A percentile compares a stretch with the other conserved stretches of the same genome.
Conservation (phyloP, 2,329 filamentous ascomycete genomes). For the Alternaria tenuissima region DNA sequence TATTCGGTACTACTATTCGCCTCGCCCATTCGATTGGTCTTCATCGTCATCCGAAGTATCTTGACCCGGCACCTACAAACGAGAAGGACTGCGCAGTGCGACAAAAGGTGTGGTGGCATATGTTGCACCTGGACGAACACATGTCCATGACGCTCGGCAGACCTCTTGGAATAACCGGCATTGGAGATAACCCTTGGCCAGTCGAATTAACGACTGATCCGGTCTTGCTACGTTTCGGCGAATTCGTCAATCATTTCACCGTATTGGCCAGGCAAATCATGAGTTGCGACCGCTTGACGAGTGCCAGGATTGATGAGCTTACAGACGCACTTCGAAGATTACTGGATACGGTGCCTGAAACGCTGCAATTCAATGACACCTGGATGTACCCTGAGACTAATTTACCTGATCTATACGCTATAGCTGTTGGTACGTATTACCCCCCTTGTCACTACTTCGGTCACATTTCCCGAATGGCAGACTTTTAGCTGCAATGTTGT, state of each 20-base stretch:
- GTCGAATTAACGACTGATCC: constrained; percentile 56
- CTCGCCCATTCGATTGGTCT: constrained; percentile 60
- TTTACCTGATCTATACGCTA: constrained; percentile 55
- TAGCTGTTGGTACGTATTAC: constrained; percentile 53
- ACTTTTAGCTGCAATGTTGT: not conserved
- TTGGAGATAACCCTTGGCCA: constrained; percentile 59
- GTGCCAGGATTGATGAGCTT: constrained; percentile 57
- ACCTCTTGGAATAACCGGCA: constrained; percentile 59
- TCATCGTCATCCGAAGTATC: constrained; percentile 58
- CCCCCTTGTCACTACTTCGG: not conserved
- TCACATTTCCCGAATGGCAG: not conserved
- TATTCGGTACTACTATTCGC: constrained; percentile 60
- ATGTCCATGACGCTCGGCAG: constrained; percentile 60
- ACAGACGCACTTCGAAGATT: constrained; percentile 55
- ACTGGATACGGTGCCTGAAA: constrained; percentile 58
- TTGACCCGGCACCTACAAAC: constrained; percentile 53
- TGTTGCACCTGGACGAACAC: constrained; percentile 62
- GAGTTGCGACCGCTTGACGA: constrained; percentile 53
- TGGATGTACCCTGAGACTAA: constrained; percentile 52
- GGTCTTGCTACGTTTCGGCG: constrained; percentile 54
- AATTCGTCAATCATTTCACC: constrained; percentile 59
- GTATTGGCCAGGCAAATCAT: constrained; percentile 59
- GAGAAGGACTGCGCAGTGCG: constrained; percentile 54
- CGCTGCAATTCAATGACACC: constrained; percentile 56
- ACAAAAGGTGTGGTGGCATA: constrained; percentile 61